These are phyloP conservation scores for Cryptococcus wingfieldii DNA, from an alignment of 1,284 basidiomycete genomes.

Conservation along the genomic window DNA sequence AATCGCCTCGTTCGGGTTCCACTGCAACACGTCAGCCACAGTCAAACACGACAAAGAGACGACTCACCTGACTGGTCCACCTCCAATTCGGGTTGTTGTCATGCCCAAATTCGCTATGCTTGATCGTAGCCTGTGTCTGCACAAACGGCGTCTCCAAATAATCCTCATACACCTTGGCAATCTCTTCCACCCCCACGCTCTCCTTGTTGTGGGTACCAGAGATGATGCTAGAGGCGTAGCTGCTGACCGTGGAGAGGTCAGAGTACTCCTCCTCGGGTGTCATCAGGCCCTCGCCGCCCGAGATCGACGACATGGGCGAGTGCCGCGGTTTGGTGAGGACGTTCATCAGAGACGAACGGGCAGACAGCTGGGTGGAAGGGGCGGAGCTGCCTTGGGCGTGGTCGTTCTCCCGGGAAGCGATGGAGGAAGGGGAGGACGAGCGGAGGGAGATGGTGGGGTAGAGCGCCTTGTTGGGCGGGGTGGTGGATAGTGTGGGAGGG, in stretches of 20 bases:
- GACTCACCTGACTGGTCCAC: slow-evolving; percentile 44
- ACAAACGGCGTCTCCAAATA: slow-evolving; percentile 42
- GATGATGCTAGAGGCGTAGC: slow-evolving; percentile 33
- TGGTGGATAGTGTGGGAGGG: slow-evolving; percentile 16
- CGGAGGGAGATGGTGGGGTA: slow-evolving; percentile 12
- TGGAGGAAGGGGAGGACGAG: slow-evolving; percentile 13
- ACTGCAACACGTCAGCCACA: slow-evolving; percentile 19
- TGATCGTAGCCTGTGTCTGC: slow-evolving; percentile 34
- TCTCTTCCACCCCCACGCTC: slow-evolving; percentile 19
- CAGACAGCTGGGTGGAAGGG: slow-evolving; percentile 6
- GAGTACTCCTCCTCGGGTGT: slow-evolving; percentile 30
- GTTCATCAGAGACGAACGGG: slow-evolving; percentile 33
- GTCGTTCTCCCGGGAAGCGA: neutral
- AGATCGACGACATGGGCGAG: slow-evolving; percentile 6
- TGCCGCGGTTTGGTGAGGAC: slow-evolving; percentile 34
- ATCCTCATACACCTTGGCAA: slow-evolving; percentile 38
- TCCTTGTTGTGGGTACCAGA: slow-evolving; percentile 8
- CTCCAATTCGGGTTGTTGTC: slow-evolving; percentile 47
- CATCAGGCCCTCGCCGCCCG: slow-evolving; percentile 13
- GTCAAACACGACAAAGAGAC: neutral
- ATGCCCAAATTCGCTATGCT: slow-evolving; percentile 47
- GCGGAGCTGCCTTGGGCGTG: neutral
- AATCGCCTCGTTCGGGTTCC: slow-evolving; percentile 51
- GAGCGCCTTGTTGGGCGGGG: slow-evolving; percentile 11
- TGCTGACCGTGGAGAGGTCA: slow-evolving; percentile 37